These are phyloP conservation scores for Lojkania enalia DNA, from an alignment of 2,329 filamentous ascomycete species.

Conservation along the genomic window DNA sequence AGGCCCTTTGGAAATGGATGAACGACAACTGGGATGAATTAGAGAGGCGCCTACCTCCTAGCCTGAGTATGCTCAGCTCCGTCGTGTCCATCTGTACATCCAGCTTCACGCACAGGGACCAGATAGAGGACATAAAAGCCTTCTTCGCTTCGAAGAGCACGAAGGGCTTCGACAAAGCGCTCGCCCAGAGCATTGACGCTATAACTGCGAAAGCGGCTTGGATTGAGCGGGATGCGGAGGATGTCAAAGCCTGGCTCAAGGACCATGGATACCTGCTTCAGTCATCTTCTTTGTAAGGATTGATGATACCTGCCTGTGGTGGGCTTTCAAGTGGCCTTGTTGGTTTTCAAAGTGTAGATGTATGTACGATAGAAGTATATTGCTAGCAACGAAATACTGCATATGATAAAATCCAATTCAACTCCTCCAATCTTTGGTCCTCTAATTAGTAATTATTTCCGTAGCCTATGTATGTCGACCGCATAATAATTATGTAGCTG, in stretches of 20 bases:
- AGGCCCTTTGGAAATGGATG: constrained; percentile 81
- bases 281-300: neutral
- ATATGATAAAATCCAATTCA: no score
- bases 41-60: constrained; percentile 80
- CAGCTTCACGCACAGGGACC: constrained; percentile 76
- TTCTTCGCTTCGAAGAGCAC: constrained; percentile 86
- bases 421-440: no score
- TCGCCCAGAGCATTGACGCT: constrained; percentile 87
- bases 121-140: constrained; percentile 72
- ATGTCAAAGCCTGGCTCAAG: constrained; percentile 75
- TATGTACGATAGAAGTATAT: constrained; percentile 16
- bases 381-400: no score
- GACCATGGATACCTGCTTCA: constrained; percentile 62
- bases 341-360: constrained; percentile 10
- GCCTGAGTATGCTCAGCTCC: constrained; percentile 79
- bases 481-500: no score
- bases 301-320: constrained; percentile 1
- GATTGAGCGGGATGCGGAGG: constrained; percentile 73
- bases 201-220: constrained; percentile 84
- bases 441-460: no score
- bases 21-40: constrained; percentile 87
- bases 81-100: constrained; percentile 82
- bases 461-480: no score
- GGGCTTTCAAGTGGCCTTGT: neutral
- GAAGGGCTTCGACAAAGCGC: constrained; percentile 82